These are phyloP conservation scores for Wallacemonas sp. DNA, from an alignment of 208 protist species.

Conservation along the genomic window DNA sequence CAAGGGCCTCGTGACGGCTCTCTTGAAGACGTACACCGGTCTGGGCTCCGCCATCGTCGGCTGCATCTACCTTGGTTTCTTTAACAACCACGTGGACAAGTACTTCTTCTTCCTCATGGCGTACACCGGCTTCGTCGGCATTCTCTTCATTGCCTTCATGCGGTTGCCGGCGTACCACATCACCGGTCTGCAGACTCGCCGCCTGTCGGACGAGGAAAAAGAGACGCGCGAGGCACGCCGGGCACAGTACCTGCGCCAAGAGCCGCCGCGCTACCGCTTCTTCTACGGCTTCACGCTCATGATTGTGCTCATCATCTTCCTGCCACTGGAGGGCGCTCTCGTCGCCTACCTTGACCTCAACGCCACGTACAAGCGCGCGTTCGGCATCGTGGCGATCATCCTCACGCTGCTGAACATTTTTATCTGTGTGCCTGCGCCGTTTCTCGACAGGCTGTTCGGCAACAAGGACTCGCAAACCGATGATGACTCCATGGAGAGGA, in stretches of 20 bases:
- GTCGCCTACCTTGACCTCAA: conserved; percentile 29
- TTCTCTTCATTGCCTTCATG: conserved; percentile 35
- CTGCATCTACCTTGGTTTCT: conserved; percentile 45
- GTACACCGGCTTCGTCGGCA: conserved; percentile 15
- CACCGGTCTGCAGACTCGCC: conserved; percentile 26
- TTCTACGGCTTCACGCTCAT: conserved; percentile 40
- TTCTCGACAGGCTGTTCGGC: conserved; percentile 10
- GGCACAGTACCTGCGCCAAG: conserved; percentile 40
- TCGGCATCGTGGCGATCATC: conserved; percentile 38
- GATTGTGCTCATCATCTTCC: conserved; percentile 44
- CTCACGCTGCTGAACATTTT: conserved; percentile 19
- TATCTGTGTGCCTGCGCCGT: conserved; percentile 36
- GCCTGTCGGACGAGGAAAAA: conserved; percentile 34
- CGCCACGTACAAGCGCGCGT: conserved; percentile 15
- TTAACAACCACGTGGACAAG: conserved; percentile 15
- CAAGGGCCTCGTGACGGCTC: conserved; percentile 40
- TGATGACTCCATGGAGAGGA: background rate
- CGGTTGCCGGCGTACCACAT: conserved; percentile 56
- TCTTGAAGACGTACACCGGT: conserved; percentile 54
- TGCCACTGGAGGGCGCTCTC: conserved; percentile 37
- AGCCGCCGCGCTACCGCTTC: conserved; percentile 43
- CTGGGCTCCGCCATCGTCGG: conserved; percentile 50
- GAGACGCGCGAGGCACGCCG: conserved; percentile 20
- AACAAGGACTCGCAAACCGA: conserved; percentile 7
- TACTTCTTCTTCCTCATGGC: conserved; percentile 58